Base-by-base conservation (phyloP, 2,329 filamentous ascomycete species). In the Annulohypoxylon truncatum region DNA sequence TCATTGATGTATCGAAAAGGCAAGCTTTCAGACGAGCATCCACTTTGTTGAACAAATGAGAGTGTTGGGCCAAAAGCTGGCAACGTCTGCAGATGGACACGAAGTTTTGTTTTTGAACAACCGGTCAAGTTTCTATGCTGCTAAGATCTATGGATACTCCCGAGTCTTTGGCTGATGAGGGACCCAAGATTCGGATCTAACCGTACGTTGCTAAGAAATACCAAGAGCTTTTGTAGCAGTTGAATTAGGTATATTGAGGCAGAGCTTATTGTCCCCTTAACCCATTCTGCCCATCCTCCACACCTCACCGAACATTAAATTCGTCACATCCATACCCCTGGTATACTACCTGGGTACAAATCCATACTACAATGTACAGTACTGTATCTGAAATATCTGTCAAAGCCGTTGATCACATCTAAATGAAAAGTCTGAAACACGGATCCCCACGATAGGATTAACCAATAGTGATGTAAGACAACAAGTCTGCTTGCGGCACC, bases 381-480 rank as follows among this genome's bases (percentile, higher is more conserved):
- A n/a, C n/a, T 29, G 31, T 61, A 29, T 52, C 10, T 28, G 24
- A 61, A 38, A 24, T 22, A 44, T 10, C 20, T 38, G 22, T 12
- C 38, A 20, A 20, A 22, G 35, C 33, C 26, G 50, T 47, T 35
- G 44, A 35, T 38, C 31, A 54, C 47, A 54, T 57, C 52, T 61
- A 35, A 47, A 58, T 26, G 35, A 52, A 50, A 61, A 40, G 18
- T 59, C 50, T 65, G 65, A 68, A 68, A 68, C 65, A 62, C 65
- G 53, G 15, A 53, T 61, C 48, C 40, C 46, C 51, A 68, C 40
- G 50, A 50, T 24, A 68, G 29, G 40, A 58, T 65, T 58, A 68
- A 53, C 65, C 61, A 68, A 65, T 62, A 18, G 38, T 64, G 61
- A 64, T 67, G 65, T 29, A 58, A 66, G 47, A 48, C 35, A 51